phyloP scores from a whole-genome alignment of 1,284 basidiomycete species.

The Anthracocystis walkeri region DNA sequence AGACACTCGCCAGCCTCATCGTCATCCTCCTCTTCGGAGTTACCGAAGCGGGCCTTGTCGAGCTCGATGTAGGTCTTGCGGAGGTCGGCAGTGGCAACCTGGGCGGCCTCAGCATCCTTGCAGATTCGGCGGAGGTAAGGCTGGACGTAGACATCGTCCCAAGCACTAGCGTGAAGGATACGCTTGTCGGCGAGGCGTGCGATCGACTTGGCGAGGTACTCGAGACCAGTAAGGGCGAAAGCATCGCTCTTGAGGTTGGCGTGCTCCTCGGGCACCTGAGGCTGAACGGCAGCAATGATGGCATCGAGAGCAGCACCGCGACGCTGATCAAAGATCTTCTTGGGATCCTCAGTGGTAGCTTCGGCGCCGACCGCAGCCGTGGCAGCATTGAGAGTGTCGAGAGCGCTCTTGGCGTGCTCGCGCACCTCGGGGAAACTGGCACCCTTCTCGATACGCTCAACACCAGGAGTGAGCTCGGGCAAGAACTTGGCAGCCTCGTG shows the following conservation, averaged over 20 bases:
- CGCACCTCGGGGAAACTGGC: constrained; percentile 94
- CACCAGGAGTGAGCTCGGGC: constrained; percentile 87
- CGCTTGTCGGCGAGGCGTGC: constrained; percentile 68
- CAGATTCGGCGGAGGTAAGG: constrained; percentile 70
- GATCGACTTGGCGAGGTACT: constrained; percentile 60
- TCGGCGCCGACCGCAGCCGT: constrained; percentile 51
- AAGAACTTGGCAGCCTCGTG: constrained; percentile 90
- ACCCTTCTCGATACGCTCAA: constrained; percentile 87
- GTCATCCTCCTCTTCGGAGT: constrained; percentile 77
- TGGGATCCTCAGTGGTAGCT: constrained; percentile 58
- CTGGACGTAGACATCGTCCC: constrained; percentile 68
- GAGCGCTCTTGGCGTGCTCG: constrained; percentile 65
- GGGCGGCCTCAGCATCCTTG: constrained; percentile 54
- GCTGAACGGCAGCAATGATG: constrained; percentile 53
- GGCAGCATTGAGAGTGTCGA: constrained; percentile 61
- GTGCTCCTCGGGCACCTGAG: constrained; percentile 53
- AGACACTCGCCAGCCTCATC: constrained; percentile 75
- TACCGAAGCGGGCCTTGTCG: constrained; percentile 65
- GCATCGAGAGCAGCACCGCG: constrained; percentile 56
- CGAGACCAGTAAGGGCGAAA: constrained; percentile 60
- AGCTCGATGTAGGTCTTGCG: constrained; percentile 62
- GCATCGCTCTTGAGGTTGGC: constrained; percentile 59
- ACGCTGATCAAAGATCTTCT: constrained; percentile 55
- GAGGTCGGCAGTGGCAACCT: constrained; percentile 58
- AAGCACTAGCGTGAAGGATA: constrained; percentile 62